Evolutionary conservation across 176 grass and related monocot species (phyloP).

Genomic region (Panicum miliaceum): DNA sequence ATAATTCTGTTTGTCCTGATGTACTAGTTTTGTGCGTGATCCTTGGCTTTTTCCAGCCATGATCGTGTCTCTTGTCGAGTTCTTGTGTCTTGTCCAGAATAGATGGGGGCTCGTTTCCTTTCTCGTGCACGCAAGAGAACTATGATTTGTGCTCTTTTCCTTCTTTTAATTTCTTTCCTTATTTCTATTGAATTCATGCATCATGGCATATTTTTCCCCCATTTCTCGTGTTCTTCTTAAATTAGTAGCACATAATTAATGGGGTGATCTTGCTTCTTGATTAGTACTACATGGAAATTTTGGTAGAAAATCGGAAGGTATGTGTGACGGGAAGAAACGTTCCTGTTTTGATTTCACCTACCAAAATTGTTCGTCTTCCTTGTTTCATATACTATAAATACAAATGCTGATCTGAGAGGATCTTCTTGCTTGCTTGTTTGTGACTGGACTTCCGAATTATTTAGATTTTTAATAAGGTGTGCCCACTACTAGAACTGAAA

Average conservation of each 20-base stretch:
- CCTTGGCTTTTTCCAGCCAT: no score
- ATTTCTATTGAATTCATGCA: background rate
- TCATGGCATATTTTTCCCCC: background rate
- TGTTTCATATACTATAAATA: background rate
- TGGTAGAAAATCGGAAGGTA: background rate
- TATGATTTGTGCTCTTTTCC: background rate
- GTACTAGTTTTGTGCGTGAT: no score
- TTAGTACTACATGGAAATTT: background rate
- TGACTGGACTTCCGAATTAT: background rate
- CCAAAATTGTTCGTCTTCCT: background rate
- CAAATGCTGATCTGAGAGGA: background rate
- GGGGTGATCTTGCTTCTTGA: background rate
- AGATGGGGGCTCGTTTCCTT: background rate
- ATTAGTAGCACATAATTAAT: background rate
- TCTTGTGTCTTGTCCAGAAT: background rate
- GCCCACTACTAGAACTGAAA: background rate
- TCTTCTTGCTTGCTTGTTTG: background rate
- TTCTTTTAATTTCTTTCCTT: background rate
- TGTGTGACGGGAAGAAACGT: background rate
- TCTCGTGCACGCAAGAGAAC: background rate
- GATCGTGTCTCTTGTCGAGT: background rate
- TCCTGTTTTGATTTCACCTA: background rate
- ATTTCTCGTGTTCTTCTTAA: background rate
- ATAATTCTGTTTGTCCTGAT: no score
- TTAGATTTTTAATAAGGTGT: background rate